Conservation (phyloP, 768 basidiomycete species). For the Termitomyces eurrhizus region DNA sequence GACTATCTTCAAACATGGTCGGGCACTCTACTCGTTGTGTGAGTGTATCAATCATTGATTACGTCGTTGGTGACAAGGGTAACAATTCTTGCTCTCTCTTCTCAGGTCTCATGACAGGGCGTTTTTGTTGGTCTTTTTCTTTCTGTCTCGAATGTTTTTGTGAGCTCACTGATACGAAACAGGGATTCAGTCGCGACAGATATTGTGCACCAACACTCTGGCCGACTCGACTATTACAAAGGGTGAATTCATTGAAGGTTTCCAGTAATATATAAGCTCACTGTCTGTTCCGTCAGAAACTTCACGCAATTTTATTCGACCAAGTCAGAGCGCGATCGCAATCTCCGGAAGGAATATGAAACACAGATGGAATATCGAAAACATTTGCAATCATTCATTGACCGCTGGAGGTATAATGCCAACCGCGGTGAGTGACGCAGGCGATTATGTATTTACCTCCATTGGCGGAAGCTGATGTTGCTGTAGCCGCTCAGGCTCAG, state of each 20-base stretch:
- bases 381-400: conserved; percentile 96
- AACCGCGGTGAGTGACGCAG: conserved; percentile 61
- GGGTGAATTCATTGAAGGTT: conserved; percentile 46
- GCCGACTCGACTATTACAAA: conserved; percentile 94
- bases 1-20: conserved; percentile 96
- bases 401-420: conserved; percentile 97
- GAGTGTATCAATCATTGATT: background rate
- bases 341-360: conserved; percentile 93
- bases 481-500: conserved; percentile 80
- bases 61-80: conserved; percentile 1
- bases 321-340: conserved; percentile 90
- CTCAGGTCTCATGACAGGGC: conserved; percentile 93
- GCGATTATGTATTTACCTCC: background rate
- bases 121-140: conserved; percentile 62
- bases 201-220: conserved; percentile 95
- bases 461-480: background rate
- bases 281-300: conserved; percentile 49
- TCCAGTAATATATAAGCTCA: background rate
- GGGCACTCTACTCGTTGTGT: conserved; percentile 91
- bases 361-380: conserved; percentile 93
- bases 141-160: background rate
- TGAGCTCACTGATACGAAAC: background rate
- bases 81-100: conserved; percentile 6
- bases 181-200: conserved; percentile 97
- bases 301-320: conserved; percentile 99